These are phyloP conservation scores for Zygosaccharomyces sapae DNA, from an alignment of 1,139 yeast genomes.

Conservation along the genomic window DNA sequence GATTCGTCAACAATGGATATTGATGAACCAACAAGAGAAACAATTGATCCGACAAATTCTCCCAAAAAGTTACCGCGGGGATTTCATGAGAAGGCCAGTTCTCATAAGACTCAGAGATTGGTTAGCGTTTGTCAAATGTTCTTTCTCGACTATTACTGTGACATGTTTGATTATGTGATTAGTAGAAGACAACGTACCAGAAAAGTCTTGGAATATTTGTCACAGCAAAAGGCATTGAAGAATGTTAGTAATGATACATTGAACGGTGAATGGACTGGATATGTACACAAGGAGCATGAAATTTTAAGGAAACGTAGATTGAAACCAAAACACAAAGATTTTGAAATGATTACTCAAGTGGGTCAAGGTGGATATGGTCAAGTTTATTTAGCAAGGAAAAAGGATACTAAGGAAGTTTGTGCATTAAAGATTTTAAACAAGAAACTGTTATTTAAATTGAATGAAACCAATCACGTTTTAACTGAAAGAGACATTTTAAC, in stretches of 20 bases:
- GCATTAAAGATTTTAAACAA: conserved; percentile 92
- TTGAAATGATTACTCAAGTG: conserved; percentile 93
- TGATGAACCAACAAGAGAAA: conserved; percentile 28
- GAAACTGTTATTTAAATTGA: conserved; percentile 76
- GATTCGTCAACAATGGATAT: conserved; percentile 33
- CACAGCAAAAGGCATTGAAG: conserved; percentile 44
- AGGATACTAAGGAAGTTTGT: conserved; percentile 91
- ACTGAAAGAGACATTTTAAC: conserved; percentile 96
- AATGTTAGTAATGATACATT: conserved; percentile 42
- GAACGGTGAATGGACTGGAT: conserved; percentile 65
- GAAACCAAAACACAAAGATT: conserved; percentile 91
- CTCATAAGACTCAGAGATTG: conserved; percentile 75
- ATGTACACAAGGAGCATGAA: conserved; percentile 80
- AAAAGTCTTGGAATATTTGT: conserved; percentile 54
- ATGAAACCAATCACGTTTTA: conserved; percentile 91
- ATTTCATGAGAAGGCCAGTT: conserved; percentile 56
- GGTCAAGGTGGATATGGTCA: conserved; percentile 99
- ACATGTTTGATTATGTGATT: conserved; percentile 88
- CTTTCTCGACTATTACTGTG: conserved; percentile 93
- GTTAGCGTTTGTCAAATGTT: conserved; percentile 77
- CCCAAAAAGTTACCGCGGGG: conserved; percentile 46
- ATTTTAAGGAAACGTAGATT: conserved; percentile 81
- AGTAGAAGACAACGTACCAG: conserved; percentile 74
- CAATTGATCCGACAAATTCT: conserved; percentile 31
- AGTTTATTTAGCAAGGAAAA: conserved; percentile 89